These are phyloP conservation scores for Pleodorina starrii DNA, from an alignment of 139 green algal genomes.

Conservation along the genomic window DNA sequence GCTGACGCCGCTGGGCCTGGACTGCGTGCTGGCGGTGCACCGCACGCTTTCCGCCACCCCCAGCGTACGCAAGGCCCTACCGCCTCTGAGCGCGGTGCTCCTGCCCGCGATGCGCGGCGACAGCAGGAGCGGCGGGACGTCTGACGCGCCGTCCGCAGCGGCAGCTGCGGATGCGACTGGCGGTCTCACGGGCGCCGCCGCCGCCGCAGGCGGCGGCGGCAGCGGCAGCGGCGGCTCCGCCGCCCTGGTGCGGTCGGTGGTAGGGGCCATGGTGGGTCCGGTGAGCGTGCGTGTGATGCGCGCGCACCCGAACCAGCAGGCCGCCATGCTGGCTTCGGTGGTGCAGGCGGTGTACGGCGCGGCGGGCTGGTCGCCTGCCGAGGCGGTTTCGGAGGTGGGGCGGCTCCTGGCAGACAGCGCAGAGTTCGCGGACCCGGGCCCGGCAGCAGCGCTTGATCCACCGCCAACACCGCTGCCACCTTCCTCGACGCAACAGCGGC, in stretches of 20 bases:
- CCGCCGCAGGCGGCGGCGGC: not conserved
- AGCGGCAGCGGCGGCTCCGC: not conserved
- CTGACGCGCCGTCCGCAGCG: not conserved
- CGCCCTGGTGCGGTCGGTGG: not conserved
- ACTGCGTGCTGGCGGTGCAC: not conserved
- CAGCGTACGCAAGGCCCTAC: not conserved
- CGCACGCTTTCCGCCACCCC: not conserved
- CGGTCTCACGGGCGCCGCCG: no score
- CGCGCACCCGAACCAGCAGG: not conserved
- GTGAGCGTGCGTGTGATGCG: not conserved
- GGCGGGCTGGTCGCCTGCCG: not conserved
- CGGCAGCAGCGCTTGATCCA: not conserved
- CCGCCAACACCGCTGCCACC: not conserved
- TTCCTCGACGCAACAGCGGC: not conserved
- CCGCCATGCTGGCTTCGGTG: not conserved
- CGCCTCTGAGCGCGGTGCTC: not conserved
- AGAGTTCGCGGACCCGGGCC: conserved; percentile 1
- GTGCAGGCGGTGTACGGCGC: conserved; percentile 16
- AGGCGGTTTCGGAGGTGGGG: not conserved
- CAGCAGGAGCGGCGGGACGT: not conserved
- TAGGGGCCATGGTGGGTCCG: not conserved
- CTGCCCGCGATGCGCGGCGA: not conserved
- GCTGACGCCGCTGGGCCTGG: not conserved
- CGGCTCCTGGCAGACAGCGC: not conserved
- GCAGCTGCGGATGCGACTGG: not conserved